Percentiles rank a stretch among this genome's conserved stretches.
Evolutionary conservation across 768 basidiomycete species (phyloP).

Genomic region (Tulasnella sp.): DNA sequence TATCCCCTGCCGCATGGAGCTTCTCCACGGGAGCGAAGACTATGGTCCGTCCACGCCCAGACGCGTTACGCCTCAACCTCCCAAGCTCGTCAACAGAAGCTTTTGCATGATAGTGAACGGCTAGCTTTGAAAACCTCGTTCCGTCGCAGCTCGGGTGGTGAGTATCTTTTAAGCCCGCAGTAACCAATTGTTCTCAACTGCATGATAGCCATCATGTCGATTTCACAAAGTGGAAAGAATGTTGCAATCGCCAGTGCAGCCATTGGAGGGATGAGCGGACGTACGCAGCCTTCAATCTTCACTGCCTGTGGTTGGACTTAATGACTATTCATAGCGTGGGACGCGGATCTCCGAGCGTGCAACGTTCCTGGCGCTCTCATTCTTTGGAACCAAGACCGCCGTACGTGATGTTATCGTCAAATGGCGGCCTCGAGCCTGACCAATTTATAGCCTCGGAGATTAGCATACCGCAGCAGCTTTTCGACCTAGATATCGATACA

Average conservation of each 20-base stretch:
- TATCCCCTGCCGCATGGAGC: too few species aligned
- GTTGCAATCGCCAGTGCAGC: slow-evolving; percentile 2
- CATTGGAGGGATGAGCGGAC: not conserved
- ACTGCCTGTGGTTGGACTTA: not conserved
- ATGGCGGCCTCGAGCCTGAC: not conserved
- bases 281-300: not conserved
- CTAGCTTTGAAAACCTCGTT: too few species aligned
- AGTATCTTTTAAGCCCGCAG: too few species aligned
- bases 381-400: not conserved
- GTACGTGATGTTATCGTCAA: not conserved
- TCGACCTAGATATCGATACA: not conserved
- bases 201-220: not conserved
- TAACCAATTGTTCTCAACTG: too few species aligned
- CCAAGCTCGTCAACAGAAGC: too few species aligned
- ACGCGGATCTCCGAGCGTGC: not conserved
- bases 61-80: too few species aligned
- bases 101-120: too few species aligned
- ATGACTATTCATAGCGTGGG: not conserved
- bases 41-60: too few species aligned
- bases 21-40: too few species aligned
- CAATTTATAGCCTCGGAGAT: not conserved
- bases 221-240: not conserved
- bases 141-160: too few species aligned
- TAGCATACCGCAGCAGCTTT: not conserved
- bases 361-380: slow-evolving; percentile 4